Evolutionary conservation across 1,139 yeast species (phyloP), one percentile per base, ranked within the genome.

Genomic region (Pichia terricola): DNA sequence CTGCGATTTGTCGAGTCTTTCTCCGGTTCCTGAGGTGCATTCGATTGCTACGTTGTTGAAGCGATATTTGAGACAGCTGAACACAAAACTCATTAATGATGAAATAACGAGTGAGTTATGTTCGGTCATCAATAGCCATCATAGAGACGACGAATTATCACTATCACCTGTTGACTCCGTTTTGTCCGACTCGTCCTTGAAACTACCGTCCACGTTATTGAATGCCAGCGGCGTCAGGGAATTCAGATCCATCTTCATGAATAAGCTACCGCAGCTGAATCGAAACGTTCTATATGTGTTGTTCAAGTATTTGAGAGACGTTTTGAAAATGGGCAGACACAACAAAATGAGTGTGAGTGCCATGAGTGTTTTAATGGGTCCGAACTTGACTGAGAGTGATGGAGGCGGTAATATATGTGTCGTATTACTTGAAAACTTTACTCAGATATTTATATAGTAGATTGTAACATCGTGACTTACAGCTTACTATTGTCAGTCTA

Each of bases 311-410:
- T 66, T 91, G 58, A 67, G 72, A 36, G 73, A 77, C 51, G 84
- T 89, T 40, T 73, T 83, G 43, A 71, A 75, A 37, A 76, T 83
- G 55, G 72, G 72, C 50, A 75, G 75, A 30, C 64, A 69, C 49
- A 91, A 91, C 66, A 80, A 88, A 62, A 91, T 91, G 98, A 84
- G 81, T 50, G 57, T 61, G 16, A 54, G 57, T 42, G 63, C 64
- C 16, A 49, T 62, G 45, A 53, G 61, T 35, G 63, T 62, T 41
- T 50, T 62, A 41, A 60, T 62, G 56, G 61, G 63, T 2, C 65
- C 64, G 4, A 62, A 62, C 37, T 44, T 60, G 34, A 57, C 62
- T 9, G 58, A 60, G 8, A 55, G 53, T 39, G 61, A 56, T 40
- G 61, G 63, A 27, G 61, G 61, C 9, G 59, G 60, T 43, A 61